Conservation (phyloP, 2,329 filamentous ascomycete genomes). For the Akanthomyces dipterigenus region DNA sequence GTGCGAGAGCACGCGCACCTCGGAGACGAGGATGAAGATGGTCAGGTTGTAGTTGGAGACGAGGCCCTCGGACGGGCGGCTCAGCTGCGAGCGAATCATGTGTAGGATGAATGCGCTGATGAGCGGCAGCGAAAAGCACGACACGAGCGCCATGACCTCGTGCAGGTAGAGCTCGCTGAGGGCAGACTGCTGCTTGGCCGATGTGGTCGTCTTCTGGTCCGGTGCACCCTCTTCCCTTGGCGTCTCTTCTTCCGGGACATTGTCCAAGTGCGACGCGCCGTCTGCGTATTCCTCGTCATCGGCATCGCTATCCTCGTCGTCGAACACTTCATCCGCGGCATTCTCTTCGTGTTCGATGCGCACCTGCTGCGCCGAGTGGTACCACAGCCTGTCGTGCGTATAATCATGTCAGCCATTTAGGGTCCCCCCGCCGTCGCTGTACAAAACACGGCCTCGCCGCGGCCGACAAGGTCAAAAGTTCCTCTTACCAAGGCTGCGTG, state of each 20-base stretch:
- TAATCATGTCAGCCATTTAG: background rate
- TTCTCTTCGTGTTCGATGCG: slow-evolving; percentile 47
- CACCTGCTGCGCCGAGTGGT: slow-evolving; percentile 61
- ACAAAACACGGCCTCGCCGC: too few relatives aligned
- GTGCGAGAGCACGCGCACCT: slow-evolving; percentile 76
- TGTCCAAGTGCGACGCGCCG: slow-evolving; percentile 26
- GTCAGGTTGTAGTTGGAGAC: slow-evolving; percentile 91
- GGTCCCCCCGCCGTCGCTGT: too few relatives aligned
- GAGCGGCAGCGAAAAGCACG: slow-evolving; percentile 73
- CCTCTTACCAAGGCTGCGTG: slow-evolving; percentile 71
- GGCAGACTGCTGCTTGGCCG: slow-evolving; percentile 31
- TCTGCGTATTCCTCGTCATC: slow-evolving; percentile 14
- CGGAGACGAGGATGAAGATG: slow-evolving; percentile 81
- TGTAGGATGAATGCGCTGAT: slow-evolving; percentile 81
- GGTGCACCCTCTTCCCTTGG: slow-evolving; percentile 14
- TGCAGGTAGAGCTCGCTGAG: slow-evolving; percentile 63
- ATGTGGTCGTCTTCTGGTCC: slow-evolving; percentile 14
- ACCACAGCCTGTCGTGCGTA: slow-evolving; percentile 55
- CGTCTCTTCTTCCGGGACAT: slow-evolving; percentile 40
- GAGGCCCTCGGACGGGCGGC: slow-evolving; percentile 74
- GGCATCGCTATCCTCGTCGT: slow-evolving; percentile 22
- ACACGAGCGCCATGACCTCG: slow-evolving; percentile 65
- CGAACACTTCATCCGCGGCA: slow-evolving; percentile 32
- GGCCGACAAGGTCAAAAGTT: background rate
- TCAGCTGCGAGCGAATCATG: slow-evolving; percentile 71